Evolutionary conservation across 2,329 filamentous ascomycete species (phyloP).

Genomic region (Diaporthe vaccinii): DNA sequence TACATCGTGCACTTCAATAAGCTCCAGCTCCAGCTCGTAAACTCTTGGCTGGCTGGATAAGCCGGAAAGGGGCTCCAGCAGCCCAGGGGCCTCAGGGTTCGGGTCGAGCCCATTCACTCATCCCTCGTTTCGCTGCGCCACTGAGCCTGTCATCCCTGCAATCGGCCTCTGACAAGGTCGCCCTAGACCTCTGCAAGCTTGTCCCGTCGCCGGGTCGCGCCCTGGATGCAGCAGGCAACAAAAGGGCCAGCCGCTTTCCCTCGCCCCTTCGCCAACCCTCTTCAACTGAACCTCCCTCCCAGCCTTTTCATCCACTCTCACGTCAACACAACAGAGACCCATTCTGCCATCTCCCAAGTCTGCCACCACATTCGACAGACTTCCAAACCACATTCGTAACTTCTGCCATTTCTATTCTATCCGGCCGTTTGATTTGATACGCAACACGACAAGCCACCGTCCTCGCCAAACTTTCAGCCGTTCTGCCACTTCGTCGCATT

Average conservation of each 20-base stretch:
- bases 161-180: slow-evolving; percentile 33
- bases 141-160: slow-evolving; percentile 22
- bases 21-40: not conserved
- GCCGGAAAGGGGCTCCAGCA: not conserved
- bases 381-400: not conserved
- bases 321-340: slow-evolving; percentile 28
- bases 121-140: slow-evolving; percentile 3
- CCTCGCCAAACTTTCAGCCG: not conserved
- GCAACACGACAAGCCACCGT: not conserved
- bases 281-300: slow-evolving; percentile 2
- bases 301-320: slow-evolving; percentile 28
- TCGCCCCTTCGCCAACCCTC: not conserved
- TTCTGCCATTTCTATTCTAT: slow-evolving; percentile 26
- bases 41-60: not conserved
- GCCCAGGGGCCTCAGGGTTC: not conserved
- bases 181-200: not conserved
- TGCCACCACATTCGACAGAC: slow-evolving; percentile 29
- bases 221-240: slow-evolving; percentile 25
- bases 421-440: not conserved
- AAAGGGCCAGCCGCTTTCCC: slow-evolving; percentile 33
- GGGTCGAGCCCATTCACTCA: not conserved
- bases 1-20: not conserved
- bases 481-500: slow-evolving; percentile 24
- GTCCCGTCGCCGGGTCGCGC: slow-evolving; percentile 21
- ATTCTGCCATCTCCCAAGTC: slow-evolving; percentile 21